These are phyloP conservation scores for Chaetomium globosum DNA, from an alignment of 2,329 filamentous ascomycete genomes.

Conservation along the genomic window DNA sequence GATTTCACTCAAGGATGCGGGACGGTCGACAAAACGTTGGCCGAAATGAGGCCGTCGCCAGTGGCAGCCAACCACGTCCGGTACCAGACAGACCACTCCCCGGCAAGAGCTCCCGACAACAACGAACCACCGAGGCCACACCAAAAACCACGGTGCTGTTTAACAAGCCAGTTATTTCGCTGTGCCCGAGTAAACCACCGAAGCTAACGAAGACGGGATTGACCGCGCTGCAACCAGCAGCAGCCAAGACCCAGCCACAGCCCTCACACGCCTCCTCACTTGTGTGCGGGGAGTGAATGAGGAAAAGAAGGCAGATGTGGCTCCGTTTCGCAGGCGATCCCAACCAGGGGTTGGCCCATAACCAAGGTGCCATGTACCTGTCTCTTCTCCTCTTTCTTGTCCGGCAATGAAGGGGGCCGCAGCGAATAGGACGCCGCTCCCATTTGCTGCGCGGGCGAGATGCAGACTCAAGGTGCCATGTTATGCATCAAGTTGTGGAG, in stretches of 20 bases:
- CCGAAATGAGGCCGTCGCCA: conserved; percentile 34
- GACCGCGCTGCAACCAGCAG: not conserved
- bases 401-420: conserved; percentile 19
- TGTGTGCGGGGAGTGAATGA: conserved; percentile 4
- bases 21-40: conserved; percentile 17
- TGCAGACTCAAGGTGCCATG: conserved; percentile 10
- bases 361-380: conserved; percentile 21
- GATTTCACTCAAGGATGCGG: conserved; percentile 2
- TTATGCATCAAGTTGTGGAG: conserved; percentile 12
- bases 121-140: not conserved
- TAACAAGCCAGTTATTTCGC: not conserved
- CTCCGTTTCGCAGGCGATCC: conserved; percentile 17
- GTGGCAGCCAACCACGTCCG: conserved; percentile 30
- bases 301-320: conserved; percentile 11
- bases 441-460: conserved; percentile 15
- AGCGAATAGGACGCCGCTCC: conserved; percentile 10
- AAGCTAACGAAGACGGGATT: conserved; percentile 13
- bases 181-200: conserved; percentile 23
- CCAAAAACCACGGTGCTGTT: conserved; percentile 4
- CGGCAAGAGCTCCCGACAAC: conserved; percentile 4
- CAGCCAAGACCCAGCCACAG: not conserved
- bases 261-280: not conserved
- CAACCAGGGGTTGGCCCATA: conserved; percentile 5
- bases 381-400: conserved; percentile 19
- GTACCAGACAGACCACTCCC: conserved; percentile 15